Evolutionary conservation across 1,139 yeast species (phyloP).

Genomic region (Suhomyces ambrosiae): DNA sequence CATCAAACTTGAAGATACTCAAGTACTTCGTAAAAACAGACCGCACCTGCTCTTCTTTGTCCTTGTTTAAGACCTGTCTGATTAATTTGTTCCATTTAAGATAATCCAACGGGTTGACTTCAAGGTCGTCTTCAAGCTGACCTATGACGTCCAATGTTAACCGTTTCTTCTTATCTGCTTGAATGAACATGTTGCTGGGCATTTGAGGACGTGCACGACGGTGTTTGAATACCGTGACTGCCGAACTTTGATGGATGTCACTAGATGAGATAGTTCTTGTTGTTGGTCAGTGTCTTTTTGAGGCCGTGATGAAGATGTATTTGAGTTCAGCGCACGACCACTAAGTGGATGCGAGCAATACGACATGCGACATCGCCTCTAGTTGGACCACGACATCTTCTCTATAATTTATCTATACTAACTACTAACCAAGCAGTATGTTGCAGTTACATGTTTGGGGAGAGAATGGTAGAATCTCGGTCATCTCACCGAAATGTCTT

Average conservation of each 20-base stretch:
- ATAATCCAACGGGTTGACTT: slow-evolving; percentile 58
- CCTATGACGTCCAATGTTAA: slow-evolving; percentile 53
- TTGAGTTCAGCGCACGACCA: no score
- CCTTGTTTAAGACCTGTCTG: slow-evolving; percentile 55
- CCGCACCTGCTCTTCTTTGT: slow-evolving; percentile 64
- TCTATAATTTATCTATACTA: no score
- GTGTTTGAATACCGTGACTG: neutral
- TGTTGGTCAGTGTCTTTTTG: no score
- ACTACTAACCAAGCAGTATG: no score
- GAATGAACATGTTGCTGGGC: slow-evolving; percentile 25
- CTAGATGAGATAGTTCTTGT: no score
- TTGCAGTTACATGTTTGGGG: slow-evolving; percentile 61
- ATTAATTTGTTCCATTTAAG: slow-evolving; percentile 60
- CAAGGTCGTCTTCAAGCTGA: slow-evolving; percentile 60
- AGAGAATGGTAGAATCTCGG: slow-evolving; percentile 29
- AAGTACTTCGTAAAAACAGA: slow-evolving; percentile 63
- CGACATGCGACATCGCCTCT: slow-evolving; percentile 3
- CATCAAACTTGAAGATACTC: slow-evolving; percentile 60
- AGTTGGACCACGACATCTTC: neutral
- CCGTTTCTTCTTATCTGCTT: slow-evolving; percentile 32
- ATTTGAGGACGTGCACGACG: slow-evolving; percentile 4
- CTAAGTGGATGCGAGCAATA: no score
- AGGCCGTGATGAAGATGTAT: no score
- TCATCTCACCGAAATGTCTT: slow-evolving; percentile 43
- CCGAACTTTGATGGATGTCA: neutral